Evolutionary conservation across 2,329 filamentous ascomycete species (phyloP).

Genomic region (Fusarium longipes): DNA sequence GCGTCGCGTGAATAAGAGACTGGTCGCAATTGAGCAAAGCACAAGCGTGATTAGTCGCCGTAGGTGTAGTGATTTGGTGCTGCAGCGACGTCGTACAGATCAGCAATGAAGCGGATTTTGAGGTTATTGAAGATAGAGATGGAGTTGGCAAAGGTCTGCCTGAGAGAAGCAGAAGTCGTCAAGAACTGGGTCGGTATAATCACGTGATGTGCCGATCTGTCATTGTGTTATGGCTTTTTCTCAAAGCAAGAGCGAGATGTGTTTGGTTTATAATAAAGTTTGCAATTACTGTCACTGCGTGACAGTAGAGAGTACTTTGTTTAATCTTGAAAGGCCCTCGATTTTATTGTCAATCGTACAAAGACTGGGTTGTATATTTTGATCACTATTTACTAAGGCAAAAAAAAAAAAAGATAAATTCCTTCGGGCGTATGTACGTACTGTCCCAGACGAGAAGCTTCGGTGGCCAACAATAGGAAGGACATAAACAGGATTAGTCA

Average conservation of each 20-base stretch:
- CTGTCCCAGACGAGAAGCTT: slow-evolving; percentile 39
- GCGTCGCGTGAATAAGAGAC: slow-evolving; percentile 40
- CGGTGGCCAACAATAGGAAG: slow-evolving; percentile 13
- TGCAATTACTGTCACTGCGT: not conserved
- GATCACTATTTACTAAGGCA: slow-evolving; percentile 8
- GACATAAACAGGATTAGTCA: slow-evolving; percentile 30
- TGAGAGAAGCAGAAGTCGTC: slow-evolving; percentile 42
- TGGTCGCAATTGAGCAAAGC: slow-evolving; percentile 32
- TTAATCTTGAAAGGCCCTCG: not conserved
- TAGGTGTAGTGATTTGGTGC: slow-evolving; percentile 20
- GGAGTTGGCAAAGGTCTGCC: slow-evolving; percentile 46
- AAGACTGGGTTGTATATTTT: slow-evolving; percentile 1
- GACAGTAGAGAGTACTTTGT: not conserved
- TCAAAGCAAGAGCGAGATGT: not conserved
- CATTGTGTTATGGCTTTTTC: slow-evolving; percentile 24
- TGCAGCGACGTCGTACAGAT: slow-evolving; percentile 32
- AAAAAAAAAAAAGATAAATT: slow-evolving; percentile 1
- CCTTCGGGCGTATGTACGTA: slow-evolving; percentile 15
- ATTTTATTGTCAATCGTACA: slow-evolving; percentile 14
- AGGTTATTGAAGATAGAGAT: slow-evolving; percentile 38
- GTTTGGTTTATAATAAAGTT: slow-evolving; percentile 25
- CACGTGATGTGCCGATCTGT: slow-evolving; percentile 43
- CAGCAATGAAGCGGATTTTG: slow-evolving; percentile 37
- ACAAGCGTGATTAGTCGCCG: slow-evolving; percentile 25
- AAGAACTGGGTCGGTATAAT: slow-evolving; percentile 45